Base-by-base conservation (phyloP, 169 alveolate genomes). In the Perkinsus olseni region DNA sequence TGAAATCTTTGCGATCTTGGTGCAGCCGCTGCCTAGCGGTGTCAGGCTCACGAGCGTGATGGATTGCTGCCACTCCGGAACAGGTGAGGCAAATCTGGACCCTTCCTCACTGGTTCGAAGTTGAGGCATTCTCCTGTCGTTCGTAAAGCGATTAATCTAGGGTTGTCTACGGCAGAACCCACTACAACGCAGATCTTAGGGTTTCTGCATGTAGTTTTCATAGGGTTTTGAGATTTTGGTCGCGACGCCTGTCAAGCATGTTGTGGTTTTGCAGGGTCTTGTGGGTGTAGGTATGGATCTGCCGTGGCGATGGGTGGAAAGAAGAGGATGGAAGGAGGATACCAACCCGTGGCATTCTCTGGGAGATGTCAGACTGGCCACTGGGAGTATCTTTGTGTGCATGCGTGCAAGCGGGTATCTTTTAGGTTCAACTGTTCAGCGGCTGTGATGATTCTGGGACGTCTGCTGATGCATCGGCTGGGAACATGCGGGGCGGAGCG, bases 21-120 rank as follows among this genome's bases (percentile, higher is more conserved):
- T 94, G 36, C 93, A 91, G 37, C 95, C 95, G 31, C 51, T 94
- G 74, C 92, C 93, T n/a, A 90, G 93, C 37, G 95, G 95, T 0
- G 93, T 74, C 39, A 93, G 92, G 39, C 93, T 94, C 50, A 91
- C 94, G 38, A 50, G 94, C 4, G 92, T 93, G 4, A 93, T 94
- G 74, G 95, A 94, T 48, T 50, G 94, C 50, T 93, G 93, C 38
- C 93, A 93, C 28, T 91, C 95, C 24, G 95, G 94, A 50, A 93
- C 94, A 51, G 74, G 93, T 38, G 24, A 91, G 40, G 94, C 92
- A 13, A 36, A 34, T n/a, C 45, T n/a, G 50, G 11, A 38, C 40
- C 39, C 74, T 28, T 91, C 50, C 50, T 11, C 50, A 40, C 21
- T 40, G 50, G 50, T 40, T 3, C 11, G 50, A 40, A 11, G 11